Percentiles rank a stretch among this genome's conserved stretches.
Conservation (phyloP, 2,329 filamentous ascomycete species). For the Clarireedia paspali region DNA sequence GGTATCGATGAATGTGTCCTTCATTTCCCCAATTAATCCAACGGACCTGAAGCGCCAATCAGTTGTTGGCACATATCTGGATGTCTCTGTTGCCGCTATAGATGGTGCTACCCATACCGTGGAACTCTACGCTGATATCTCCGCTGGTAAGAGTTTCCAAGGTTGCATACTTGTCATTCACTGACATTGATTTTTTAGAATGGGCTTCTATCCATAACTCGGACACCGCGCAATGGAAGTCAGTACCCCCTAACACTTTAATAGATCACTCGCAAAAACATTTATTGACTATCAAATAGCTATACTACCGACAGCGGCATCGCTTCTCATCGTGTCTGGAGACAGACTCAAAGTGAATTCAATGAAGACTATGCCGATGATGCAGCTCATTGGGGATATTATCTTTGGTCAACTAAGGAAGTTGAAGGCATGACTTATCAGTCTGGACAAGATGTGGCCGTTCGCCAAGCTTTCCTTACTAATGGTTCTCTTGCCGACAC, state of each 20-base stretch:
- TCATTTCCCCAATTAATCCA: slow-evolving; percentile 64
- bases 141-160: slow-evolving; percentile 45
- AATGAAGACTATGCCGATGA: slow-evolving; percentile 26
- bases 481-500: slow-evolving; percentile 56
- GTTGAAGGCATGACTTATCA: slow-evolving; percentile 53
- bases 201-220: slow-evolving; percentile 57
- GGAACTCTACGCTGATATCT: slow-evolving; percentile 65
- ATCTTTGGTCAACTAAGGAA: slow-evolving; percentile 66
- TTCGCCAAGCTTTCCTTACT: slow-evolving; percentile 59
- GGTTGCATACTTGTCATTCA: neutral
- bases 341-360: slow-evolving; percentile 24
- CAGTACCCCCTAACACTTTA: slow-evolving; percentile 48
- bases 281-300: slow-evolving; percentile 48
- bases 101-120: slow-evolving; percentile 58
- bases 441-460: slow-evolving; percentile 54
- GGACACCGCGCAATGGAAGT: slow-evolving; percentile 52
- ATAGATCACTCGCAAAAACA: slow-evolving; percentile 20
- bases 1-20: slow-evolving; percentile 59
- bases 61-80: slow-evolving; percentile 62
- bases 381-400: slow-evolving; percentile 70
- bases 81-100: slow-evolving; percentile 52
- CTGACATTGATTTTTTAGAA: slow-evolving; percentile 40
- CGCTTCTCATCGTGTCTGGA: slow-evolving; percentile 19
- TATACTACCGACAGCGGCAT: slow-evolving; percentile 20
- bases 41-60: slow-evolving; percentile 61